Evolutionary conservation across 2,329 filamentous ascomycete genomes (phyloP), one percentile per base, ranked within the genome.

Genomic region (Cordyceps cateniannulata): DNA sequence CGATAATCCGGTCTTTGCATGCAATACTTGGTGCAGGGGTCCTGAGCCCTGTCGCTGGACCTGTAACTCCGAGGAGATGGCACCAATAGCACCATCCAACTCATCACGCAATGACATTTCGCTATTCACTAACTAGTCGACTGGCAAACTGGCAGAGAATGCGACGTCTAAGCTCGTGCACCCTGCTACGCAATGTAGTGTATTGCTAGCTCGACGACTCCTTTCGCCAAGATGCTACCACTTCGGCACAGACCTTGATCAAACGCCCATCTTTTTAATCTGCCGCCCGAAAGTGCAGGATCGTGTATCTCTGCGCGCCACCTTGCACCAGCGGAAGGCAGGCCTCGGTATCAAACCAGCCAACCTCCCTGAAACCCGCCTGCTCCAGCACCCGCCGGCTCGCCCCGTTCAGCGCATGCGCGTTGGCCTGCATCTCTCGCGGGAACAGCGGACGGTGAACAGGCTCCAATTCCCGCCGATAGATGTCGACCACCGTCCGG

Each of bases 321-420:
- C 45, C 42, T n/a, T 18, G 14, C 3, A 38, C 53, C 20, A 57
- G 18, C 10, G 45, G 55, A 20, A 49, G 22, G 29, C 22, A 32
- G 6, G n/a, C 45, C n/a, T 42, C 24, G 14, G n/a, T 12, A 2
- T 40, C 55, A 49, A 58, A 58, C 20, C 20, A 27, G 16, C 29
- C 45, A 58, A 50, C 27, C 27, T 50, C 55, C 5, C 25, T 58
- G 55, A 58, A 58, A 10, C 55, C 45, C 10, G 14, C 25, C 55
- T 58, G 50, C 20, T 50, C 55, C 6, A 58, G 47, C 40, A 58
- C 55, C 10, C 44, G 45, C 22, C 29, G 44, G 24, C 55, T 58
- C 20, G n/a, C 45, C n/a, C 22, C 42, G 20, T 58, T 58, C 14
- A 38, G 14, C 2, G 7, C 35, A n/a, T 58, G 55, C 29, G 22